Conservation (phyloP, 768 basidiomycete genomes). For the Steccherinum ochraceum region DNA sequence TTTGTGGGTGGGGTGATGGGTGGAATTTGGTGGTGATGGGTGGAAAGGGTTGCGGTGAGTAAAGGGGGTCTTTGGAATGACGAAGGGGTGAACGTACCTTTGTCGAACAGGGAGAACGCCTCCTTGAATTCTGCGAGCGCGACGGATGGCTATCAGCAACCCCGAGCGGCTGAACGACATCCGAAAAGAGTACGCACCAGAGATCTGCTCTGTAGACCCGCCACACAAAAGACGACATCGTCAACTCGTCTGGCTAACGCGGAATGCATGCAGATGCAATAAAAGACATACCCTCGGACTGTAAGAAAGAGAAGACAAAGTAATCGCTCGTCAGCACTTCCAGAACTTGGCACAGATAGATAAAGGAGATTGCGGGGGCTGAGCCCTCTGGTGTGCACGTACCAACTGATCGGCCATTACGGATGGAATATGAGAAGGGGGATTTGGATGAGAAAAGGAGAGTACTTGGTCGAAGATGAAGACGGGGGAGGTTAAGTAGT, state of each 20-base stretch:
- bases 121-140: constrained; percentile 98
- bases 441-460: constrained; percentile 1
- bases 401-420: constrained; percentile 52
- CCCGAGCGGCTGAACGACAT: too few relatives aligned
- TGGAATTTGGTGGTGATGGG: neutral
- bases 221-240: neutral
- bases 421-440: constrained; percentile 4
- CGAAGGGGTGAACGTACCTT: constrained; percentile 51
- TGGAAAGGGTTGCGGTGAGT: constrained; percentile 2
- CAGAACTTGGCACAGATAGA: neutral
- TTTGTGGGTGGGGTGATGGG: constrained; percentile 25
- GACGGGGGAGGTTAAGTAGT: too few relatives aligned
- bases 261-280: neutral
- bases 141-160: too few relatives aligned
- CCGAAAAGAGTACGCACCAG: constrained; percentile 51
- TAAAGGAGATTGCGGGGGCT: neutral
- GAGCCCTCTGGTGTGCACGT: too few relatives aligned
- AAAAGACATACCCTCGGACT: constrained; percentile 22
- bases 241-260: neutral
- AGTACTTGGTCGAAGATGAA: too few relatives aligned
- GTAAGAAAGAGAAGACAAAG: neutral
- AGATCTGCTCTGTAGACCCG: constrained; percentile 74
- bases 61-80: too few relatives aligned
- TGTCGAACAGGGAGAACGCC: constrained; percentile 97
- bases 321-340: too few relatives aligned